Conservation (phyloP, 306 rosid species). For the Amphicarpaea edgeworthii region DNA sequence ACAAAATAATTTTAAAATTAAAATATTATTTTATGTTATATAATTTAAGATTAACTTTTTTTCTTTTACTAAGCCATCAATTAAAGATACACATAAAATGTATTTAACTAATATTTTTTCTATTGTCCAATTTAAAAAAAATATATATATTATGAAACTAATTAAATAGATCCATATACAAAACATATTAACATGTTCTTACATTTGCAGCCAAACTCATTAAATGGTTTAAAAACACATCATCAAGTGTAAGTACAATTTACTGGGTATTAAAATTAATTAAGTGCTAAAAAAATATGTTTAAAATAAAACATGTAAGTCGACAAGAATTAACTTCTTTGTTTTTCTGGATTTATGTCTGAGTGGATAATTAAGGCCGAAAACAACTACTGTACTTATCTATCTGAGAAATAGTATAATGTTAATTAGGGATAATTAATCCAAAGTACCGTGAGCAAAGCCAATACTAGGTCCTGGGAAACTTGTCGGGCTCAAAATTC, state of each 20-base stretch:
- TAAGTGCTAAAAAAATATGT: background rate
- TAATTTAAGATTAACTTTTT: background rate
- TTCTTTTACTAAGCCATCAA: background rate
- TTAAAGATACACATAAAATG: background rate
- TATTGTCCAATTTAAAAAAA: too few species aligned
- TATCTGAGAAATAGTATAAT: background rate
- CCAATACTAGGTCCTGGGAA: constrained; percentile 3
- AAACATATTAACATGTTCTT: too few species aligned
- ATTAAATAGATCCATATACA: too few species aligned
- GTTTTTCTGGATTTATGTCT: background rate
- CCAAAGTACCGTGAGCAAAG: background rate
- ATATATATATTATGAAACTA: too few species aligned
- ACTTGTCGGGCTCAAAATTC: background rate
- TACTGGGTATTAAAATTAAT: background rate
- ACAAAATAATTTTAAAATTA: background rate
- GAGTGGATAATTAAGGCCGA: background rate
- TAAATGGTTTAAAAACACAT: background rate
- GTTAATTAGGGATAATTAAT: background rate
- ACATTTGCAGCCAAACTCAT: background rate
- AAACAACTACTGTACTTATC: background rate
- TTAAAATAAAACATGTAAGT: background rate
- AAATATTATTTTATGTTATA: background rate
- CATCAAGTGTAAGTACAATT: background rate
- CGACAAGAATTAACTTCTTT: background rate
- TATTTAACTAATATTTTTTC: too few species aligned